phyloP scores from a whole-genome alignment of 176 grass and related monocot species.

The Raddia guianensis region DNA sequence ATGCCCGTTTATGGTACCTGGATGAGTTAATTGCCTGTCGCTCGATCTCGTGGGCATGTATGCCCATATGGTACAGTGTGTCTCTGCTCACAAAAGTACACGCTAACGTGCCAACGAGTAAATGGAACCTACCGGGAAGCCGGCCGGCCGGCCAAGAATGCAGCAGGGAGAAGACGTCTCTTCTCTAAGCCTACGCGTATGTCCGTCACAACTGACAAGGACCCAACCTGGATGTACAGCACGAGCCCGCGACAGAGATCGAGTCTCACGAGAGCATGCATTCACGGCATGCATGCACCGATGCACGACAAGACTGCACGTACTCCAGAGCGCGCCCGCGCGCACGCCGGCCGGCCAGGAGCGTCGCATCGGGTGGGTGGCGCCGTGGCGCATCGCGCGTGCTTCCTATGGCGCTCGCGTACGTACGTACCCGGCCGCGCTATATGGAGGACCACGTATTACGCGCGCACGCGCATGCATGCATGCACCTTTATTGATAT shows the following conservation, averaged over 20 bases:
- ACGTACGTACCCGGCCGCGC: background rate
- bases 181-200: background rate
- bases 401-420: background rate
- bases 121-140: background rate
- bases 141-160: background rate
- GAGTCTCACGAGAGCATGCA: background rate
- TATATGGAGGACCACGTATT: background rate
- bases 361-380: background rate
- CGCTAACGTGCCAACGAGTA: background rate
- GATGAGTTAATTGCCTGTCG: background rate
- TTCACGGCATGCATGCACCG: background rate
- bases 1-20: background rate
- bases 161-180: background rate
- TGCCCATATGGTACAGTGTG: background rate
- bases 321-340: background rate
- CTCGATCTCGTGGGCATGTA: background rate
- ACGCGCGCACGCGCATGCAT: background rate
- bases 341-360: background rate
- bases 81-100: background rate
- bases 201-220: background rate
- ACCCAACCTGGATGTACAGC: background rate
- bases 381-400: background rate
- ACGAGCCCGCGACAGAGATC: background rate
- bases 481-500: background rate
- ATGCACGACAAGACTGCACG: conserved; percentile 16